Conservation (phyloP, 2,329 filamentous ascomycete species). For the Grosmannia penicillata region DNA sequence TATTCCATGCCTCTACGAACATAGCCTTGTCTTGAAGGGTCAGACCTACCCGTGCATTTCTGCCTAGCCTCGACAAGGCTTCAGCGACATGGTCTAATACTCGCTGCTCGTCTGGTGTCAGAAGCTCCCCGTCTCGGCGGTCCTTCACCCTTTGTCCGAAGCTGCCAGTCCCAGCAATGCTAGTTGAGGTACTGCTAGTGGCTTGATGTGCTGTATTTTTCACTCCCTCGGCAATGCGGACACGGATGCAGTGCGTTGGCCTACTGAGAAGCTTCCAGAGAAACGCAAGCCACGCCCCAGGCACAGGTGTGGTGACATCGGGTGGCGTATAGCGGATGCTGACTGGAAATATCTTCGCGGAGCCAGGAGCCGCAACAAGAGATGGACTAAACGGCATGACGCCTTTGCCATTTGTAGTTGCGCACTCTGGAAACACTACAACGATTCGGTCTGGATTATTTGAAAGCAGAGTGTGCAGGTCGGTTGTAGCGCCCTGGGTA, state of each 20-base stretch:
- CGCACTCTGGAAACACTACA: constrained; percentile 85
- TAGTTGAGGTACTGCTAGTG: neutral
- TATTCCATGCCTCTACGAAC: constrained; percentile 58
- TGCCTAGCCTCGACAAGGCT: constrained; percentile 68
- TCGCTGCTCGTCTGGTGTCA: constrained; percentile 44
- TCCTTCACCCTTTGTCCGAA: no score
- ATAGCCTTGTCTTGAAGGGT: constrained; percentile 69
- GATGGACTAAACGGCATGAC: constrained; percentile 73
- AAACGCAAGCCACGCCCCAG: constrained; percentile 56
- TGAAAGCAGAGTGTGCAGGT: constrained; percentile 46
- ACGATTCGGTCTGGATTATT: constrained; percentile 62
- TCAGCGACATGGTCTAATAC: constrained; percentile 71
- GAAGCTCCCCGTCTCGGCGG: neutral
- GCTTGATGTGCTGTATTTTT: constrained; percentile 25
- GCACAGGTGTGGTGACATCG: constrained; percentile 83
- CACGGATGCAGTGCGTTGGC: constrained; percentile 78
- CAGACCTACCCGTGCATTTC: constrained; percentile 79
- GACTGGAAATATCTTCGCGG: constrained; percentile 74
- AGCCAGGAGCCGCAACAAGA: constrained; percentile 50
- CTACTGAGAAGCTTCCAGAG: constrained; percentile 75
- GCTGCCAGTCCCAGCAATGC: neutral
- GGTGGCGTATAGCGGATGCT: constrained; percentile 78
- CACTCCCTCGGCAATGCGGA: constrained; percentile 72
- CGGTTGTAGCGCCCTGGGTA: constrained; percentile 30
- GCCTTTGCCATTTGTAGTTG: constrained; percentile 82